Conservation (phyloP, 371 early-diverging fungal genomes). For the Mucor plumbeus region DNA sequence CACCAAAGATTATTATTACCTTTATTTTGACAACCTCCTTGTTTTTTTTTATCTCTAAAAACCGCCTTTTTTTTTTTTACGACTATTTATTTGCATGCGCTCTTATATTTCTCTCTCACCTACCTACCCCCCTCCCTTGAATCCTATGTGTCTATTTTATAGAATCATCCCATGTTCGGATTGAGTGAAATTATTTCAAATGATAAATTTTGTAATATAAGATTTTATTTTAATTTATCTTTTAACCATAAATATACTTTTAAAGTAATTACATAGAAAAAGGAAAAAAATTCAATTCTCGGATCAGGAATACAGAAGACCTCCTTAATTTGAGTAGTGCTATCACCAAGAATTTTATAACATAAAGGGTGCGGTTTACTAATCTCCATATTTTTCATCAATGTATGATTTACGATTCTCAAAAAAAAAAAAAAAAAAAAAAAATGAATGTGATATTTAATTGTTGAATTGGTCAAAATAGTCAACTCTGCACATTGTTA, state of each 20-base stretch:
- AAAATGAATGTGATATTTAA: neutral
- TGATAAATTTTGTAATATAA: neutral
- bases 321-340: neutral
- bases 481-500: constrained; percentile 26
- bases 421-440: no score
- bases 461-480: constrained; percentile 9
- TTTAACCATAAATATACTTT: neutral
- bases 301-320: neutral
- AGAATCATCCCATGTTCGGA: no score
- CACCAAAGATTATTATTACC: constrained; percentile 10
- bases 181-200: neutral
- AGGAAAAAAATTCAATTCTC: neutral
- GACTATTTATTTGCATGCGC: neutral
- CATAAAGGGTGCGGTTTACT: neutral
- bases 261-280: neutral
- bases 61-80: neutral
- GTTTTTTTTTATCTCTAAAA: constrained; percentile 3
- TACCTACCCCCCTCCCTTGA: no score
- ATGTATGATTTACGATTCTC: neutral
- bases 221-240: neutral
- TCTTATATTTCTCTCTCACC: neutral
- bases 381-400: neutral
- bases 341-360: neutral
- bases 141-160: no score
- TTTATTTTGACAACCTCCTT: constrained; percentile 19